Evolutionary conservation across 83 land plant species (phyloP).

Genomic region (Picea mariana): DNA sequence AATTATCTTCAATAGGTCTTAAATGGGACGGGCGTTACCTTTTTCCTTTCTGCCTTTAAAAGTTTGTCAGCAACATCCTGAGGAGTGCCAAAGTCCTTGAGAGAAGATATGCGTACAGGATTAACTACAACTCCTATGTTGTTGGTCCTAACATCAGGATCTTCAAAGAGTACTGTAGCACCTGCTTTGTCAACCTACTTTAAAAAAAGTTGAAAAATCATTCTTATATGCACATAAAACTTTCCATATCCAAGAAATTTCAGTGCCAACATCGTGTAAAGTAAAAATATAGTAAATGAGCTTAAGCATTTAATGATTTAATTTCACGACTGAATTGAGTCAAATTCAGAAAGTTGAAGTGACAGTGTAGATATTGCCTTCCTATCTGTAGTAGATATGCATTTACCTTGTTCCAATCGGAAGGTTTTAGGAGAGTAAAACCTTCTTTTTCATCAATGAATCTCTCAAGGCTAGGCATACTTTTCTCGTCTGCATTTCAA

Average conservation of each 20-base stretch:
- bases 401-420: constrained; percentile 72
- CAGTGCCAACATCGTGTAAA: background rate
- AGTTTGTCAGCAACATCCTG: constrained; percentile 87
- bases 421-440: constrained; percentile 75
- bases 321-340: background rate
- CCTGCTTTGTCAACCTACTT: constrained; percentile 91
- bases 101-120: constrained; percentile 76
- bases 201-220: constrained; percentile 6
- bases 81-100: constrained; percentile 78
- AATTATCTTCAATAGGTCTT: background rate
- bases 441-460: constrained; percentile 75
- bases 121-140: constrained; percentile 89
- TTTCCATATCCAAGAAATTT: background rate
- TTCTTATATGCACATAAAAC: background rate
- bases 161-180: constrained; percentile 88
- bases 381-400: background rate
- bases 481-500: constrained; percentile 18
- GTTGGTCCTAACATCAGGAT: constrained; percentile 57
- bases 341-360: constrained; percentile 7
- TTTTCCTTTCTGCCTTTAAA: constrained; percentile 82
- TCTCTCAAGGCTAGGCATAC: constrained; percentile 33
- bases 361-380: background rate
- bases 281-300: background rate
- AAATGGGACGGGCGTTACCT: constrained; percentile 39
- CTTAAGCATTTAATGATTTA: background rate